Conservation (phyloP, 805 yeast genomes). For the Maudiozyma turicensis region DNA sequence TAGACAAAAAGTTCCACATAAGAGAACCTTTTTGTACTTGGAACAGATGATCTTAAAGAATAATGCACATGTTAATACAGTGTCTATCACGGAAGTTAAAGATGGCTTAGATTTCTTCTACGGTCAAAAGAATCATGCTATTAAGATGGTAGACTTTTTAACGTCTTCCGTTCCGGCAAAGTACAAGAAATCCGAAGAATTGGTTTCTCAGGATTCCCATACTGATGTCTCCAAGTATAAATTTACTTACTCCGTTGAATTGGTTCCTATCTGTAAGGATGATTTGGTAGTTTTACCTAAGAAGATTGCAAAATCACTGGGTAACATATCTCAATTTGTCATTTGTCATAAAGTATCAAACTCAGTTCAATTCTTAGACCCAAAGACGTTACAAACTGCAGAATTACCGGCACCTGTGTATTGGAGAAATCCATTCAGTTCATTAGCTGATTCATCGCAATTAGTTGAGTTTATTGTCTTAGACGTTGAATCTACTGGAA, state of each 20-base stretch:
- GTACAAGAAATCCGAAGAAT: conserved; percentile 77
- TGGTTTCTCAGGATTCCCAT: conserved; percentile 84
- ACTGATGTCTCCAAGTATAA: conserved; percentile 80
- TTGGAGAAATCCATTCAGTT: conserved; percentile 75
- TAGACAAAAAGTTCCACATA: conserved; percentile 96
- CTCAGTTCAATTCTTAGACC: conserved; percentile 79
- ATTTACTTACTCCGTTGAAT: conserved; percentile 85
- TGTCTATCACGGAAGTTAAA: conserved; percentile 82
- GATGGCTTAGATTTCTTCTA: conserved; percentile 95
- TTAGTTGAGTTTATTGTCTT: conserved; percentile 80
- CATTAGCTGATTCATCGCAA: conserved; percentile 67
- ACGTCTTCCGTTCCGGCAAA: conserved; percentile 75
- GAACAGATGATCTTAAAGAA: conserved; percentile 91
- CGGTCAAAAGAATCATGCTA: conserved; percentile 80
- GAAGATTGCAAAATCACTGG: conserved; percentile 71
- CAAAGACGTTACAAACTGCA: conserved; percentile 64
- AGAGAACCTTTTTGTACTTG: conserved; percentile 88
- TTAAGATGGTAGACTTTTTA: conserved; percentile 86
- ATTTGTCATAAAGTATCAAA: conserved; percentile 80
- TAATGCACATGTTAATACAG: conserved; percentile 88
- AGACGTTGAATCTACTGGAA: conserved; percentile 89
- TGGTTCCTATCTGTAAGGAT: conserved; percentile 94
- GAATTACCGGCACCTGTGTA: conserved; percentile 62
- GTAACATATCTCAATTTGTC: conserved; percentile 72
- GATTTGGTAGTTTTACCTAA: conserved; percentile 89